Conservation (phyloP, 139 green algal species). For the Mychonastes homosphaera region DNA sequence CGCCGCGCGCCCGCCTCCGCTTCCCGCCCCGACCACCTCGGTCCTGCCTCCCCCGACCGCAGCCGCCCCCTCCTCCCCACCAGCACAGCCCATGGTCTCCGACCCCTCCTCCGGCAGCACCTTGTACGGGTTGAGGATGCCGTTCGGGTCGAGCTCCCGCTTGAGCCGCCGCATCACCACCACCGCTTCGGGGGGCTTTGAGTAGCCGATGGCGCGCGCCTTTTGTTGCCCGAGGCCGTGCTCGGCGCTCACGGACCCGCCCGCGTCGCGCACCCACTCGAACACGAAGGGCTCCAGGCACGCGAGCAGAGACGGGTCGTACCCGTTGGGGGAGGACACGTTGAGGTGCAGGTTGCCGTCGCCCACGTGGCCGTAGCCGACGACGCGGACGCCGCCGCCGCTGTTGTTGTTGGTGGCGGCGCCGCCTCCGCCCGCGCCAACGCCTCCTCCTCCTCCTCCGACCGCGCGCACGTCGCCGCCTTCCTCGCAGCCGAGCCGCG, state of each 20-base stretch:
- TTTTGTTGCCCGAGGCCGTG: constrained; percentile 95
- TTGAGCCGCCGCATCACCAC: constrained; percentile 85
- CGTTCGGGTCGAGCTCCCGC: constrained; percentile 66
- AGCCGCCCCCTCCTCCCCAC: no score
- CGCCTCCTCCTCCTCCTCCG: background rate
- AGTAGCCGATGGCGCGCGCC: constrained; percentile 56
- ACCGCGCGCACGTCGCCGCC: background rate
- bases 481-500: no score
- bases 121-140: constrained; percentile 97
- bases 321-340: constrained; percentile 39
- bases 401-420: no score
- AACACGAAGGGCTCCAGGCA: constrained; percentile 94
- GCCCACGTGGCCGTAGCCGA: constrained; percentile 92
- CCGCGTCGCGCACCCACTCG: constrained; percentile 53
- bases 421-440: background rate
- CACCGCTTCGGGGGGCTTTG: constrained; percentile 55
- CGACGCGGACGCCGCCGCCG: constrained; percentile 32
- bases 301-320: constrained; percentile 23
- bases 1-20: no score
- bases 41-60: no score
- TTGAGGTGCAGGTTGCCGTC: constrained; percentile 98
- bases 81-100: no score
- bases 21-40: no score
- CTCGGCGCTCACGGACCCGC: constrained; percentile 89
- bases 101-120: constrained; percentile 67